Percentiles rank a stretch among this genome's conserved stretches.
These are phyloP conservation scores for Beta macrorhiza DNA, from an alignment of 179 eudicot species.

Conservation along the genomic window DNA sequence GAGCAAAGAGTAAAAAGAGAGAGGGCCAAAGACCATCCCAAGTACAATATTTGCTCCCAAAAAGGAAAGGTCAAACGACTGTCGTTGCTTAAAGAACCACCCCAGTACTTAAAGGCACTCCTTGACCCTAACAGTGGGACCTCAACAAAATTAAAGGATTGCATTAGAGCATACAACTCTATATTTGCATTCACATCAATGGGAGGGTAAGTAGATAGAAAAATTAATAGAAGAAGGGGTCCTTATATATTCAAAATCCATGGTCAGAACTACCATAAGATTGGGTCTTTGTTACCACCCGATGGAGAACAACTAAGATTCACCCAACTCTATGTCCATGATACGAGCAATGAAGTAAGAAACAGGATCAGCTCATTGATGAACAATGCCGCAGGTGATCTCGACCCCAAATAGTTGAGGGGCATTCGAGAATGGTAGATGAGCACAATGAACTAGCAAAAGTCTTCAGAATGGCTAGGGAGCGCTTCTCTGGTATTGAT, in stretches of 20 bases:
- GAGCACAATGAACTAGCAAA: neutral
- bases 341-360: no score
- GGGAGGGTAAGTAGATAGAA: no score
- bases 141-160: neutral
- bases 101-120: neutral
- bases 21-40: neutral
- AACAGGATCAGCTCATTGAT: no score
- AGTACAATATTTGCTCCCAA: neutral
- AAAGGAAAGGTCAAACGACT: neutral
- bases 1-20: neutral
- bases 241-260: no score
- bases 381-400: no score
- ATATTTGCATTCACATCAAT: neutral
- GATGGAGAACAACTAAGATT: no score
- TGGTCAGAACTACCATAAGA: no score
- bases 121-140: neutral
- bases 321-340: no score
- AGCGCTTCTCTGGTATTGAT: neutral
- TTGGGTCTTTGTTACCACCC: no score
- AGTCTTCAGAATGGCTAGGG: neutral
- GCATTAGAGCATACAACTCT: slow-evolving; percentile 3
- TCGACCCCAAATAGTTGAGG: no score
- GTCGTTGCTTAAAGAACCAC: neutral
- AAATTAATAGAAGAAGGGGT: no score
- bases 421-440: no score